Conservation (phyloP, 176 grass and related monocot species). For the Aegilops speltoides region DNA sequence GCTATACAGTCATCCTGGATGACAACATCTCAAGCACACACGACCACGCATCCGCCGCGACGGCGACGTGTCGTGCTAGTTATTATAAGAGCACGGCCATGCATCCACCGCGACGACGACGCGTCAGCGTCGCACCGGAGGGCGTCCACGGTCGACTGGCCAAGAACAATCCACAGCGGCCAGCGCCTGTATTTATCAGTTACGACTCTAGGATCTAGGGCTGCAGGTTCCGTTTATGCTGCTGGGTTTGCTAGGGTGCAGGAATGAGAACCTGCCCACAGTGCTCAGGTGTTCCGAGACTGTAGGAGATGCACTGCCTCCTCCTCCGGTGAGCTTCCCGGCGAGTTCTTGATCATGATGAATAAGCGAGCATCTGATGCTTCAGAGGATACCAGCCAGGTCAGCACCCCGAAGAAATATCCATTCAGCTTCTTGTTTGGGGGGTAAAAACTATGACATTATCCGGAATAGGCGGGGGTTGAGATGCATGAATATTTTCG, state of each 20-base stretch:
- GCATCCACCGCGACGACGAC: not conserved
- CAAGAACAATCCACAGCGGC: not conserved
- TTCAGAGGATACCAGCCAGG: slow-evolving; percentile 2
- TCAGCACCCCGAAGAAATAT: not conserved
- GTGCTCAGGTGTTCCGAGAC: not conserved
- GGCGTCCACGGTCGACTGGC: not conserved
- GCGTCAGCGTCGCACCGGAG: not conserved
- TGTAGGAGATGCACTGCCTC: not conserved
- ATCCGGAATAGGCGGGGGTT: not conserved
- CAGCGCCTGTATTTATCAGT: not conserved
- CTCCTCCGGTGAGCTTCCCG: slow-evolving; percentile 20
- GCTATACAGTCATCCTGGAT: not conserved
- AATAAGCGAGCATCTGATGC: slow-evolving; percentile 33
- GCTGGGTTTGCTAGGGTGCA: not conserved
- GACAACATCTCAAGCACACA: no score
- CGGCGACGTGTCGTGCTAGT: no score
- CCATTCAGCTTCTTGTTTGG: slow-evolving; percentile 14
- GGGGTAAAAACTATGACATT: not conserved
- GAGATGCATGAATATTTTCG: not conserved
- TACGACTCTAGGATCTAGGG: not conserved
- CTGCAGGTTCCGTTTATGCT: not conserved
- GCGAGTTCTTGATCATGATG: slow-evolving; percentile 23
- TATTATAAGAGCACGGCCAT: not conserved
- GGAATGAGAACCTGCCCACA: not conserved
- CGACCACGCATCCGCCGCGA: no score